Conservation (phyloP, 163 green algal species). For the Trebouxia gelatinosa region DNA sequence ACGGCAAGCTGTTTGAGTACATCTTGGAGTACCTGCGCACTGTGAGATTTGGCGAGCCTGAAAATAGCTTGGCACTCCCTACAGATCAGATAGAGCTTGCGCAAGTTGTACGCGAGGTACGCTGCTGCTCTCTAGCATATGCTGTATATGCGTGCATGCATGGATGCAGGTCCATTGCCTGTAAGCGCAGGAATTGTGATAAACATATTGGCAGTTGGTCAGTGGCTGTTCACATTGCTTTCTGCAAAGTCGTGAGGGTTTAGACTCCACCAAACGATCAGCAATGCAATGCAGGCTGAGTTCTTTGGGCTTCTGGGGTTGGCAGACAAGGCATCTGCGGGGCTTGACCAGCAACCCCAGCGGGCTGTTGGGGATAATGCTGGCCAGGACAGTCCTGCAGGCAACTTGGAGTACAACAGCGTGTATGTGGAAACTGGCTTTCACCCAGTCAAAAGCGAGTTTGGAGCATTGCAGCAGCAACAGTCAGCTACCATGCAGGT, state of each 20-base stretch:
- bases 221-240: no score
- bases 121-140: neutral
- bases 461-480: conserved; percentile 31
- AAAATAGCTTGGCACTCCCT: conserved; percentile 41
- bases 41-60: conserved; percentile 37
- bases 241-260: no score
- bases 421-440: conserved; percentile 41
- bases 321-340: conserved; percentile 24
- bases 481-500: conserved; percentile 9
- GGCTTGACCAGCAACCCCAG: no score
- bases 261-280: no score
- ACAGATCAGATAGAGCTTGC: conserved; percentile 46
- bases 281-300: conserved; percentile 25
- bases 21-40: conserved; percentile 59
- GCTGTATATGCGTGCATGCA: no score
- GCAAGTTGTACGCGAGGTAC: conserved; percentile 52
- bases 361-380: no score
- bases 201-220: no score
- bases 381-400: no score
- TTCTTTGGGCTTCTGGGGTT: conserved; percentile 56
- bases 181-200: no score
- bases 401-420: conserved; percentile 28
- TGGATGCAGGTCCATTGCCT: no score
- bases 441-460: conserved; percentile 17
- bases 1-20: conserved; percentile 50